These are phyloP conservation scores for Exidia glandulosa DNA, from an alignment of 768 basidiomycete genomes.

Conservation along the genomic window DNA sequence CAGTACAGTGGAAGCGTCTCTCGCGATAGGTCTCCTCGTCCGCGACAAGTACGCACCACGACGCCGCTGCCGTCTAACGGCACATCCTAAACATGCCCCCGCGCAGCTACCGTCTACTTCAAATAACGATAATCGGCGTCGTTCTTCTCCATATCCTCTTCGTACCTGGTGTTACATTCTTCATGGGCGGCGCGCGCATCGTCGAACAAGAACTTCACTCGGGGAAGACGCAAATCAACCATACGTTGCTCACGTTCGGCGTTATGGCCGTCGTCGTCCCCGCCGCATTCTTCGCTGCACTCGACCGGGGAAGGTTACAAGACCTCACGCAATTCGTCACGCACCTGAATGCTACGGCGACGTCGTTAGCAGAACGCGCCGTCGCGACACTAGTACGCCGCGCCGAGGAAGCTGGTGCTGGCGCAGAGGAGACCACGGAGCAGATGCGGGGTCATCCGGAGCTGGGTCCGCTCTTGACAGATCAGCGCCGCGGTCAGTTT, in stretches of 20 bases:
- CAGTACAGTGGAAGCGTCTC: neutral
- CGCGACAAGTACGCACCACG: neutral
- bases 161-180: constrained; percentile 57
- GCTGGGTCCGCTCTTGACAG: constrained; percentile 24
- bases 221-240: constrained; percentile 51
- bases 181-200: constrained; percentile 57
- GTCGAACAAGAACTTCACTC: constrained; percentile 58
- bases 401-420: constrained; percentile 9
- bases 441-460: constrained; percentile 1
- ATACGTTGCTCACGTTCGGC: constrained; percentile 62
- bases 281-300: neutral
- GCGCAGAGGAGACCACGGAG: constrained; percentile 1
- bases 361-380: constrained; percentile 51
- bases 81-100: too few species aligned
- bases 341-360: constrained; percentile 46
- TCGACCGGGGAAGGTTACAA: neutral
- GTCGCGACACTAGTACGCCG: constrained; percentile 14
- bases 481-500: constrained; percentile 34
- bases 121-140: constrained; percentile 34
- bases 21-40: neutral
- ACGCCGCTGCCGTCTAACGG: too few species aligned
- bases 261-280: constrained; percentile 16
- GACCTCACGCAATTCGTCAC: constrained; percentile 27
- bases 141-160: constrained; percentile 61
- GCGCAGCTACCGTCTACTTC: neutral